These are phyloP conservation scores for Brassica nigra DNA, from an alignment of 345 rosid species.

Conservation along the genomic window DNA sequence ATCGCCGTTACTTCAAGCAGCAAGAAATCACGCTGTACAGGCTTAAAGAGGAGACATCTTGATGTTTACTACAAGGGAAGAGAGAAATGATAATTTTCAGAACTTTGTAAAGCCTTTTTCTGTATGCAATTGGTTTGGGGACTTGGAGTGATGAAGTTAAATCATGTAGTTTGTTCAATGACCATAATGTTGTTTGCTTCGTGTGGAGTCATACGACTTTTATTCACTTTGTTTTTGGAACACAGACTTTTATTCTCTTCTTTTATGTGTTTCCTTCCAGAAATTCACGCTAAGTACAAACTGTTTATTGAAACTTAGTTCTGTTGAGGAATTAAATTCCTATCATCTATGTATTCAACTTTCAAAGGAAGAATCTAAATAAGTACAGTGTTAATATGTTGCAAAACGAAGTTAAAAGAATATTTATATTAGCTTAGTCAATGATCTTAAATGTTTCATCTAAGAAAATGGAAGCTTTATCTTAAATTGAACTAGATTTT, in stretches of 20 bases:
- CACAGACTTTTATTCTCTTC: background rate
- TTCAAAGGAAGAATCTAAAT: background rate
- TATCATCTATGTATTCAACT: background rate
- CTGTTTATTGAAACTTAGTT: background rate
- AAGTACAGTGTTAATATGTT: background rate
- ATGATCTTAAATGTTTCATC: background rate
- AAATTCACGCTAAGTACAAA: background rate
- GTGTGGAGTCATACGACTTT: conserved; percentile 22
- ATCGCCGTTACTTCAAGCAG: conserved; percentile 94
- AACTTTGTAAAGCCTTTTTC: conserved; percentile 47
- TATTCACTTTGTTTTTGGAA: conserved; percentile 5
- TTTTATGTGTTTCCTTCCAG: background rate
- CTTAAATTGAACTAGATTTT: background rate
- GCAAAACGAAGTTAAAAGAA: background rate
- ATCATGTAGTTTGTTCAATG: conserved; percentile 31
- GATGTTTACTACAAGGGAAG: conserved; percentile 27
- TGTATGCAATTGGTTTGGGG: conserved; percentile 27
- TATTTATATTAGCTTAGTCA: background rate
- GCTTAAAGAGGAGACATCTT: conserved; percentile 59
- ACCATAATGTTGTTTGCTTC: conserved; percentile 15
- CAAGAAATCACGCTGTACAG: conserved; percentile 91
- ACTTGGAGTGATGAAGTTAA: conserved; percentile 22
- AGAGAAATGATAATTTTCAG: conserved; percentile 11
- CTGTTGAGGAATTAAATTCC: background rate
- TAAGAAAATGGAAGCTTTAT: background rate